Base-by-base conservation (phyloP, 169 alveolate genomes). In the Plasmodium chabaudi region DNA sequence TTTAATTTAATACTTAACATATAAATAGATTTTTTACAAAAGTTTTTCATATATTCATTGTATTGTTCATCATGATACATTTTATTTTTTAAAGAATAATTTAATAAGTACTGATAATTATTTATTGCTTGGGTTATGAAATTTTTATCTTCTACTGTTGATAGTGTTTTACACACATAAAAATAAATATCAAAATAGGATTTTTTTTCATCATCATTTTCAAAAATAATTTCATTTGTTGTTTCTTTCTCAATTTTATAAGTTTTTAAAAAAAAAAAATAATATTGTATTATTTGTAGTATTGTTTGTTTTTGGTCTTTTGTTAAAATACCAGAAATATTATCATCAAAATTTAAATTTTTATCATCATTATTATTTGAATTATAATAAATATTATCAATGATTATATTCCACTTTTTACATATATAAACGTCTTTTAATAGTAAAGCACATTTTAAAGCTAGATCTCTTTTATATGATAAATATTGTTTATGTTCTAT, bases 151-250 rank as follows among this genome's bases (percentile, higher is more conserved):
- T 82, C 84, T 44, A 82, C 84, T 56, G 84, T 15, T 59, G 90
- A 67, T 47, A 82, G 25, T 34, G 90, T 82, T 82, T 82, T 82
- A 49, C 90, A 82, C 17, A 67, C 90, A 56, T 82, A 82, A 67
- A 82, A 82, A 70, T 67, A 82, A 17, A 82, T 82, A 23, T 82
- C 90, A 34, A 82, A 82, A 55, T 82, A 82, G 13, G 77, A 65
- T 60, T 82, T 67, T 82, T 82, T 82, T 82, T 82, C 90, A 17
- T 82, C 90, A 17, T 82, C 82, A 21, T 21, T 67, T 82, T 82
- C 72, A 60, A 82, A 82, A n/a, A 67, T 5, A 12, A 59, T 60
- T 34, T 57, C 23, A 47, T 46, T 42, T 21, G 77, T 68, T 5
- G 63, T 47, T 25, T 49, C 59, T 15, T 53, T 46, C 7, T 39